Evolutionary conservation across 2,329 filamentous ascomycete species (phyloP).

Genomic region (Scolecobasidium constrictum): DNA sequence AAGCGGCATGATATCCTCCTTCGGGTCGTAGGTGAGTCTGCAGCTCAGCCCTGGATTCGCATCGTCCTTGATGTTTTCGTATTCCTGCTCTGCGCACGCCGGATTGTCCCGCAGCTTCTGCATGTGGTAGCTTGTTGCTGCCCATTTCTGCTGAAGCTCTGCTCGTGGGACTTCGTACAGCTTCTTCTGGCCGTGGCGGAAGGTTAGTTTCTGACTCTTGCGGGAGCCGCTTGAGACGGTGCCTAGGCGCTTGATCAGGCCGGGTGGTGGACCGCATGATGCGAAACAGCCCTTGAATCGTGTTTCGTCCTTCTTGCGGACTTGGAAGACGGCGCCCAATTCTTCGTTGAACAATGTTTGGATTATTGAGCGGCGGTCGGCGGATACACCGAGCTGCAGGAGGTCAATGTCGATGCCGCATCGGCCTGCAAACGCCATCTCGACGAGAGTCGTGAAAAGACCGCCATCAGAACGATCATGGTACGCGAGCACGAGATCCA

Average conservation of each 20-base stretch:
- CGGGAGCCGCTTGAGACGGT: conserved; percentile 51
- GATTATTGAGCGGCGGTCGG: conserved; percentile 53
- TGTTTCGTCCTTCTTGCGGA: conserved; percentile 72
- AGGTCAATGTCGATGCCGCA: conserved; percentile 80
- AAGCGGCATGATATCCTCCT: conserved; percentile 64
- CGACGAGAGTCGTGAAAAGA: conserved; percentile 76
- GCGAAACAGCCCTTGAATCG: conserved; percentile 86
- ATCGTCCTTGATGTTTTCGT: conserved; percentile 60
- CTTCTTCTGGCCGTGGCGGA: conserved; percentile 59
- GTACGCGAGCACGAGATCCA: conserved; percentile 74
- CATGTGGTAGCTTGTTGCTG: conserved; percentile 80
- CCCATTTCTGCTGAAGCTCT: conserved; percentile 79
- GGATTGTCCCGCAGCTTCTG: conserved; percentile 86
- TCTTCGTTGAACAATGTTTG: conserved; percentile 91
- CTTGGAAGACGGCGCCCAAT: conserved; percentile 90
- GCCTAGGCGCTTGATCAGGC: conserved; percentile 76
- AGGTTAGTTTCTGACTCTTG: conserved; percentile 60
- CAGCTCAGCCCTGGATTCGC: conserved; percentile 75
- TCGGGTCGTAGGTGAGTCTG: conserved; percentile 69
- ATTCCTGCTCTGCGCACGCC: conserved; percentile 75
- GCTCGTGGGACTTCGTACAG: conserved; percentile 60
- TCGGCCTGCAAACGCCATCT: conserved; percentile 97
- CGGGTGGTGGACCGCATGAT: conserved; percentile 72
- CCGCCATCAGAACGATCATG: conserved; percentile 93
- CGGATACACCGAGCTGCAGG: conserved; percentile 55